Evolutionary conservation across 2,329 filamentous ascomycete genomes (phyloP), one percentile per base, ranked within the genome.

Genomic region (Venturia pyrina): DNA sequence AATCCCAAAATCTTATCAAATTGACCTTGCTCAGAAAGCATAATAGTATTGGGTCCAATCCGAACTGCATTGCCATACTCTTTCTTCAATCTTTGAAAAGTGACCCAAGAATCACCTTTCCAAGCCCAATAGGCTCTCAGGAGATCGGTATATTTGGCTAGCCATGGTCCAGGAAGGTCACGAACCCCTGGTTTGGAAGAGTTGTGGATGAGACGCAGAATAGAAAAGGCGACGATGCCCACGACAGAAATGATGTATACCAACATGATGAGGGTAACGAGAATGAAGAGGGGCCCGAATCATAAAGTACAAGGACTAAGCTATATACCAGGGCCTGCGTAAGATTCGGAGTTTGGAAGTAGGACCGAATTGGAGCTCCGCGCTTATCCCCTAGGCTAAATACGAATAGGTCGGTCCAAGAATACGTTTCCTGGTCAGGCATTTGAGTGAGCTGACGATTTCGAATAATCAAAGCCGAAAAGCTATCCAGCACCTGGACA

Each of bases 31-130:
- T 50, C 61, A 19, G 24, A 28, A 48, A 44, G 17, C 19, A 63
- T 10, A n/a, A 63, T 19, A 34, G 17, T 24, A 48, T 63, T 63
- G 17, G 61, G 61, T 34, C 41, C 61, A 19, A 63, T 32, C 24
- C 41, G 37, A 2, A 63, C 61, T 21, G 44, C 40, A 34, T 63
- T 63, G 15, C 61, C 61, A 63, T 63, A 63, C 41, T 63, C 8
- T 63, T 43, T 34, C 28, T 46, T 21, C 6, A 63, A 24, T 21
- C 32, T 46, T 46, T 8, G 61, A 32, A 10, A 63, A 21, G 28
- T 44, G 13, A 63, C 21, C 28, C 28, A 46, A 24, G 41, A 17
- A 46, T 63, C 61, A 48, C 61, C 41, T 43, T 46, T 43, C 61
- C 61, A 63, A n/a, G 43, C 24, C 28, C 43, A 34, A 19, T 63